Conservation (phyloP, 192 early-diverging fungal species). For the Coemansia pectinata region DNA sequence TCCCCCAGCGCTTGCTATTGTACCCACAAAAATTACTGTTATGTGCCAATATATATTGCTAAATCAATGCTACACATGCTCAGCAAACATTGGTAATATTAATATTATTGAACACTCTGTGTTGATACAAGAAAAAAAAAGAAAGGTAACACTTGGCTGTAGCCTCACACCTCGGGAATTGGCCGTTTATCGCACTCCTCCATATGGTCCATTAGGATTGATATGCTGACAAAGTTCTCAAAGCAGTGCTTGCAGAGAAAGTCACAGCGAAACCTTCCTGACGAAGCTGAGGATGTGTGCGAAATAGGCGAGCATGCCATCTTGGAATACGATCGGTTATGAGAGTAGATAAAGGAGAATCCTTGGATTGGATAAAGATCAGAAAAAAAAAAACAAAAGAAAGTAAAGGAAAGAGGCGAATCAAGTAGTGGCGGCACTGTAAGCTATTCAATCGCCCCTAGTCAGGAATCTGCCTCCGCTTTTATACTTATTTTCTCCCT, state of each 20-base stretch:
- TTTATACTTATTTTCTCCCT: neutral
- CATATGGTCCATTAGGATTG: conserved; percentile 34
- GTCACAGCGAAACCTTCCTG: conserved; percentile 34
- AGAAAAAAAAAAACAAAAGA: neutral
- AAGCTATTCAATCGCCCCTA: neutral
- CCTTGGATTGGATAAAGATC: neutral
- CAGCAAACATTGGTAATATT: neutral
- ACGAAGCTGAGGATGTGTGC: conserved; percentile 21
- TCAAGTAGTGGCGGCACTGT: neutral
- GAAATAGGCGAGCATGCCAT: conserved; percentile 39
- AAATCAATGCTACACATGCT: neutral
- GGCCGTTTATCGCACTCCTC: conserved; percentile 15
- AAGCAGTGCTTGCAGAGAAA: conserved; percentile 38
- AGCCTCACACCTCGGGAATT: neutral
- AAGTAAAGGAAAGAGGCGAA: neutral
- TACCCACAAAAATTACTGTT: conserved; percentile 5
- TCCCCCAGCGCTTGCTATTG: neutral
- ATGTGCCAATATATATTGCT: neutral
- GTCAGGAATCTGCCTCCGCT: neutral
- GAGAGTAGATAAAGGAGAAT: neutral
- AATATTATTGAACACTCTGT: conserved; percentile 10
- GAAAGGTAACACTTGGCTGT: neutral
- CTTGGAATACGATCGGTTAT: neutral
- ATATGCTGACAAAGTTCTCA: conserved; percentile 20
- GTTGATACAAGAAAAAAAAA: neutral